Conservation (phyloP, 139 green algal species). For the Asterochloris sp. region DNA sequence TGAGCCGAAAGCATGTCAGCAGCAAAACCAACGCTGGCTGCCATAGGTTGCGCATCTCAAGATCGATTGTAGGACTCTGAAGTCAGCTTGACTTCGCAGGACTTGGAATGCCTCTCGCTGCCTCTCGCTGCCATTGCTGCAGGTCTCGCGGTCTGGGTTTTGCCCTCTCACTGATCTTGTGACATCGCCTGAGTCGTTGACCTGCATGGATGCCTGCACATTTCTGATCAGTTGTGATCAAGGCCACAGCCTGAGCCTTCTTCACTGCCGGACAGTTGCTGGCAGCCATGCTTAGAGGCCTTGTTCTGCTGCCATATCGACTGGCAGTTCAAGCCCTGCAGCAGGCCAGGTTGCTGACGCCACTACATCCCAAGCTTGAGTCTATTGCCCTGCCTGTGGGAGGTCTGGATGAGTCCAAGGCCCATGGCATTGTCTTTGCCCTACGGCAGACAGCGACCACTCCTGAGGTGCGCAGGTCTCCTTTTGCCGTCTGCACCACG, state of each 20-base stretch:
- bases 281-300: neutral
- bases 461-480: neutral
- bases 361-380: neutral
- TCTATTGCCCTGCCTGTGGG: slow-evolving; percentile 20
- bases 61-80: no score
- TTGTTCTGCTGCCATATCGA: slow-evolving; percentile 1
- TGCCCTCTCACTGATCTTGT: neutral
- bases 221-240: neutral
- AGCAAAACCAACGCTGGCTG: neutral
- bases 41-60: no score
- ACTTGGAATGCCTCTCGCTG: neutral
- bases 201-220: neutral
- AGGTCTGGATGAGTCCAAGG: slow-evolving; percentile 29
- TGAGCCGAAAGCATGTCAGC: neutral
- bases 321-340: neutral
- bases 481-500: neutral
- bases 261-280: neutral
- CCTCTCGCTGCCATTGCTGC: neutral
- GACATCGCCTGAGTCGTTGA: neutral
- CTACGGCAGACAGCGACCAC: slow-evolving; percentile 24
- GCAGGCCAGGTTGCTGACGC: neutral
- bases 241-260: no score
- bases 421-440: slow-evolving; percentile 32
- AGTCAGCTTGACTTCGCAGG: neutral
- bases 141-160: neutral